Base-by-base conservation (phyloP, 805 yeast genomes). In the Alloascoidea africana region DNA sequence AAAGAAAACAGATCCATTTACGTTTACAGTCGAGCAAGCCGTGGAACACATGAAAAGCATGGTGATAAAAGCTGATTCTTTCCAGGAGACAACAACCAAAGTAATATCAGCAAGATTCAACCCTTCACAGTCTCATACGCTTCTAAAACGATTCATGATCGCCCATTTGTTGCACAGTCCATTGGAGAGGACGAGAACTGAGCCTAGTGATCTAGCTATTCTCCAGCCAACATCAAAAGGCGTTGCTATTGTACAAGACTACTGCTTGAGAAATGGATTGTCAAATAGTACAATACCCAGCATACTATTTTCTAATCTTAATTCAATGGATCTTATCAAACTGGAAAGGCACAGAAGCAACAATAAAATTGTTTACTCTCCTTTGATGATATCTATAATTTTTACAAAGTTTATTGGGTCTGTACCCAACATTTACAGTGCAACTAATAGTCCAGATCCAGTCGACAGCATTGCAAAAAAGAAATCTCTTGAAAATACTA, bases 181-280 rank as follows among this genome's bases (percentile, higher is more conserved):
- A 0, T 69, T 71, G 2, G 86, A 80, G 43, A 60, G 89, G 47
- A 84, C 94, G 0, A 52, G 80, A 33, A 44, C 51, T 11, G 57
- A 52, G 33, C 64, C 76, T 4, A 66, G 66, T 37, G 56, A 49
- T 0, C 59, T 56, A 3, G 58, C 63, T 0, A 42, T 61, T 2
- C 50, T 84, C 18, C 96, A 89, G 51, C 94, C 95, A 3, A 84
- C 96, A 0, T 86, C 96, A 0, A 89, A 89, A 50, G 97, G 96
- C 1, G 73, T 85, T 4, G 76, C 85, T 0, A 49, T 84, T 0
- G 54, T 87, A 2, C 73, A 71, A 36, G 59, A 63, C 14, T 84
- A 76, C 51, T 73, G 79, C 42, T 59, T 63, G 37, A 68, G 61
- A 33, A 54, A 66, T 35, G 93, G 86, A 0, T 53, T 75, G 36